A percentile compares a stretch with the other conserved stretches of the same genome.
Conservation (phyloP, 2,329 filamentous ascomycete genomes). For the Colletotrichum karsti region DNA sequence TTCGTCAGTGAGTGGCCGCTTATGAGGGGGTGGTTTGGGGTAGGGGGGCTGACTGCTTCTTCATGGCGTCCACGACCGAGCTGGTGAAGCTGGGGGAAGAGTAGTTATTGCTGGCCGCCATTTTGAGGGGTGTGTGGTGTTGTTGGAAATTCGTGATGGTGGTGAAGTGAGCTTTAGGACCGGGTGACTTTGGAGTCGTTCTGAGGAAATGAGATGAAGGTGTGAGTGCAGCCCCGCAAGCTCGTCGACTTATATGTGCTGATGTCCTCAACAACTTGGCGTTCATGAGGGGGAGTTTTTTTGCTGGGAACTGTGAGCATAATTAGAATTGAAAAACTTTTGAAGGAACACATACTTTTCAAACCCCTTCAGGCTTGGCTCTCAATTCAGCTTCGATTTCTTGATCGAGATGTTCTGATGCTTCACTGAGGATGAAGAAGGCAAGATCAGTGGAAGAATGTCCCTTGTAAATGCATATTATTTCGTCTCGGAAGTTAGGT, state of each 20-base stretch:
- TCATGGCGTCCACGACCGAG: conserved; percentile 81
- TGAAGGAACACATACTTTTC: background rate
- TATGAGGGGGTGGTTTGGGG: background rate
- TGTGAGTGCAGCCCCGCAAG: conserved; percentile 8
- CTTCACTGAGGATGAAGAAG: background rate
- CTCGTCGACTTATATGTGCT: conserved; percentile 25
- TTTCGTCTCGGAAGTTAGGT: too few species aligned
- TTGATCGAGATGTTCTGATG: background rate
- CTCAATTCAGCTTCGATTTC: background rate
- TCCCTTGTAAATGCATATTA: conserved; percentile 13
- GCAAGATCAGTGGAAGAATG: background rate
- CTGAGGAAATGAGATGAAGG: background rate
- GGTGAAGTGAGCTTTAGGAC: background rate
- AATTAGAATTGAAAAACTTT: background rate
- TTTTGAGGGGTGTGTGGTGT: background rate
- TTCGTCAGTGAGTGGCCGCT: background rate
- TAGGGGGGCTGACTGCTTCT: conserved; percentile 71
- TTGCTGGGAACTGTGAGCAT: conserved; percentile 5
- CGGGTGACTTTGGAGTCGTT: too few species aligned
- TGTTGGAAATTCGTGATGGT: background rate
- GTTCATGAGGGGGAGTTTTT: conserved; percentile 1
- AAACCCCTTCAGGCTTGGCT: too few species aligned
- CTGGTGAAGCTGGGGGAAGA: conserved; percentile 51
- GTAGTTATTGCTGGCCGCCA: conserved; percentile 21
- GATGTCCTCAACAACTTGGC: conserved; percentile 13